Percentiles rank a stretch among this genome's conserved stretches.
phyloP scores from a whole-genome alignment of 2,329 filamentous ascomycete species.

The Bisporella sp. region DNA sequence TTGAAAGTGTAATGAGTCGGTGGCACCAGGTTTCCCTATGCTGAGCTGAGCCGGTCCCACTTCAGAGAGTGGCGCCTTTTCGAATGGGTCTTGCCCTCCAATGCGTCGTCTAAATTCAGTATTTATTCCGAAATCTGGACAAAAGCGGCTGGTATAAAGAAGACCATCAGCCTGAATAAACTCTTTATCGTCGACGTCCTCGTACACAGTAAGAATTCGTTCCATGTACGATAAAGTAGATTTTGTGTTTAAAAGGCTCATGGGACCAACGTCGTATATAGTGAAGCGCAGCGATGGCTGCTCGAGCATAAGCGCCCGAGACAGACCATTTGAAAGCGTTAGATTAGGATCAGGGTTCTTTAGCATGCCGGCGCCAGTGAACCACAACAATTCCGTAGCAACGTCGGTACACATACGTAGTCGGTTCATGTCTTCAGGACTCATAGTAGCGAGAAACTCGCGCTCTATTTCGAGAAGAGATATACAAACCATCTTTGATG shows the following conservation, averaged over 20 bases:
- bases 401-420: conserved; percentile 1
- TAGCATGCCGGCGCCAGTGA: conserved; percentile 6
- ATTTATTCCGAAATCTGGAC: conserved; percentile 15
- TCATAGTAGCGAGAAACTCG: background rate
- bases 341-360: conserved; percentile 1
- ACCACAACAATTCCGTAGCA: conserved; percentile 1
- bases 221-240: no score
- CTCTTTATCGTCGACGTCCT: conserved; percentile 1
- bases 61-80: no score
- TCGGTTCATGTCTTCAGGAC: background rate
- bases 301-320: conserved; percentile 5
- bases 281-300: conserved; percentile 8
- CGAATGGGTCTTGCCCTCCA: no score
- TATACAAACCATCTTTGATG: no score
- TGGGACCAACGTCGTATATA: conserved; percentile 3
- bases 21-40: no score
- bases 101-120: background rate
- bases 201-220: no score
- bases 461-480: background rate
- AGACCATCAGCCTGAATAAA: conserved; percentile 4
- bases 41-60: no score
- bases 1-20: no score
- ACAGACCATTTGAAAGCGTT: conserved; percentile 3
- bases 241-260: no score
- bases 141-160: conserved; percentile 19